phyloP scores from a whole-genome alignment of 345 rosid species.

The Moricandia arvensis region DNA sequence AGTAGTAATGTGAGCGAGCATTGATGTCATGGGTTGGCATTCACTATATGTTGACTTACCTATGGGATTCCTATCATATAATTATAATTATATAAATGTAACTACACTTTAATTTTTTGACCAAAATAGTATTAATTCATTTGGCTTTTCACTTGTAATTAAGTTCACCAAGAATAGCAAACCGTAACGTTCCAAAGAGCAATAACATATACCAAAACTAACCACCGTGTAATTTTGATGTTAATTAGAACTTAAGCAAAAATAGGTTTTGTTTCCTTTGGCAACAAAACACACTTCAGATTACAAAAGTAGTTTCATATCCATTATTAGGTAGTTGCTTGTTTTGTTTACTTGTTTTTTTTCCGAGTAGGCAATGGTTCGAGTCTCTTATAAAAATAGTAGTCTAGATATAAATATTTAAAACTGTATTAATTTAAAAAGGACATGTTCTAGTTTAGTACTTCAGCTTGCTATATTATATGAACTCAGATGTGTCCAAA shows the following conservation, averaged over 20 bases:
- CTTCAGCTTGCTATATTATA: background rate
- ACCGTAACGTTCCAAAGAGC: background rate
- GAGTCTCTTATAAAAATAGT: background rate
- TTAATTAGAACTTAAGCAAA: background rate
- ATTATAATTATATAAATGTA: background rate
- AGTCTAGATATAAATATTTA: background rate
- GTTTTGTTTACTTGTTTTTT: background rate
- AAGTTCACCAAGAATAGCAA: background rate
- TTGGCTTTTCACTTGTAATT: constrained; percentile 3
- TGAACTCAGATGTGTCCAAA: constrained; percentile 26
- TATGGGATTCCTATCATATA: background rate
- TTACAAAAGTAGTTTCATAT: background rate
- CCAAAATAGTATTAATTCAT: background rate
- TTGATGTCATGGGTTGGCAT: constrained; percentile 39
- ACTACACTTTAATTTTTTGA: too few species aligned
- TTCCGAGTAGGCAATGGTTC: constrained; percentile 4
- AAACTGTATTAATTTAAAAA: background rate
- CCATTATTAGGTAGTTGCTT: constrained; percentile 19
- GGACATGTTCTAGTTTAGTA: constrained; percentile 13
- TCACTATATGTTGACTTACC: constrained; percentile 27
- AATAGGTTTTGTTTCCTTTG: background rate
- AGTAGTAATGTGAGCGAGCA: constrained; percentile 20
- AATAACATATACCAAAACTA: background rate
- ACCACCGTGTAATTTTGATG: background rate
- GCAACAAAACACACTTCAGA: background rate